Evolutionary conservation across 768 basidiomycete genomes (phyloP).

Genomic region (Pleurotus platypus): DNA sequence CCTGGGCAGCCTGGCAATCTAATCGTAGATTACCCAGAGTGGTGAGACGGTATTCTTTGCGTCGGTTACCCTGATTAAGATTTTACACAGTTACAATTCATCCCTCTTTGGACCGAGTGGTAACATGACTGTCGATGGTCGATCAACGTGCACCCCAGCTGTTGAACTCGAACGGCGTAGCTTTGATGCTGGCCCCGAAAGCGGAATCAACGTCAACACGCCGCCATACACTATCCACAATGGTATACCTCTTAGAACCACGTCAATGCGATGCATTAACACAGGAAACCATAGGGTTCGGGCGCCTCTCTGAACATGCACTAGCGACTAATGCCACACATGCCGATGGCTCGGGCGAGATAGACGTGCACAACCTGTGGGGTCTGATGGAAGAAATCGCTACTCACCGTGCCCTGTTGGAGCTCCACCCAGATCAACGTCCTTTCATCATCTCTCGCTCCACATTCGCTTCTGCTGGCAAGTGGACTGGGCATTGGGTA

Average conservation of each 20-base stretch:
- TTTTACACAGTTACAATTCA: constrained; percentile 49
- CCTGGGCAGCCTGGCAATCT: constrained; percentile 53
- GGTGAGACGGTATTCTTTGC: constrained; percentile 30
- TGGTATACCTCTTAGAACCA: constrained; percentile 29
- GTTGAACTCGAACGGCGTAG: constrained; percentile 35
- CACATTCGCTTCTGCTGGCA: constrained; percentile 47
- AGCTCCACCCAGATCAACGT: constrained; percentile 47
- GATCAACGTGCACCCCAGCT: constrained; percentile 41
- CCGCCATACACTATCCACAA: constrained; percentile 76
- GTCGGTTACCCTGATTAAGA: neutral
- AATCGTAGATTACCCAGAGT: constrained; percentile 65
- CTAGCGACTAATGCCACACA: constrained; percentile 74
- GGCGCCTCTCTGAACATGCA: constrained; percentile 49
- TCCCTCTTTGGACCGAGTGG: constrained; percentile 65
- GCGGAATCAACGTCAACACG: constrained; percentile 44
- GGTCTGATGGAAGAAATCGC: constrained; percentile 70
- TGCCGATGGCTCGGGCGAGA: constrained; percentile 53
- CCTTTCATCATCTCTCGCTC: constrained; percentile 9
- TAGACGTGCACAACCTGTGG: constrained; percentile 70
- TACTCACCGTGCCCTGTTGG: constrained; percentile 54
- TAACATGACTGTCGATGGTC: constrained; percentile 71
- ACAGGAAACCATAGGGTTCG: constrained; percentile 35
- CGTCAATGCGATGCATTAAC: neutral
- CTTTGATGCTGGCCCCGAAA: constrained; percentile 45
- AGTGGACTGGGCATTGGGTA: constrained; percentile 29